phyloP scores from a whole-genome alignment of 2,329 filamentous ascomycete genomes.

The Sporothrix phasma region DNA sequence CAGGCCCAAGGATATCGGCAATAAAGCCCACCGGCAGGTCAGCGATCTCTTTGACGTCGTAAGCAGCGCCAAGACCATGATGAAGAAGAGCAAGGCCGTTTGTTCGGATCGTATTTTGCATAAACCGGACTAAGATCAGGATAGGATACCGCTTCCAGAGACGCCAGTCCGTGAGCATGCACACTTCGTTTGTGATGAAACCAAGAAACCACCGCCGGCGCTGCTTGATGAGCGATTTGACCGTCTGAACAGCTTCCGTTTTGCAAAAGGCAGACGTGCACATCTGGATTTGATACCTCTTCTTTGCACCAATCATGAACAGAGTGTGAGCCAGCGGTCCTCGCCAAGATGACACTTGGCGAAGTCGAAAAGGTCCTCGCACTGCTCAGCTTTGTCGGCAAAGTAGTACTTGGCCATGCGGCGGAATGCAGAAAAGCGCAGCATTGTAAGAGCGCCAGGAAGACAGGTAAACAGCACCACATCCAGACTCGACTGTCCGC shows the following conservation, averaged over 20 bases:
- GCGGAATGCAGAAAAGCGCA: constrained; percentile 91
- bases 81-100: constrained; percentile 89
- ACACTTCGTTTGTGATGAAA: constrained; percentile 95
- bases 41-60: constrained; percentile 69
- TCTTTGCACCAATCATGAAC: constrained; percentile 95
- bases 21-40: constrained; percentile 90
- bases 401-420: constrained; percentile 99
- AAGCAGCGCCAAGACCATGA: constrained; percentile 77
- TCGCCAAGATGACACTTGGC: constrained; percentile 92
- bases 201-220: constrained; percentile 92
- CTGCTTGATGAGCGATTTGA: constrained; percentile 80
- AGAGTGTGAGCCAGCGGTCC: constrained; percentile 91
- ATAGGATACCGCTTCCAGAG: constrained; percentile 88
- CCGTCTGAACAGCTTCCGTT: constrained; percentile 89
- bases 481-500: constrained; percentile 87
- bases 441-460: constrained; percentile 87
- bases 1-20: constrained; percentile 76
- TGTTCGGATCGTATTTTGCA: constrained; percentile 93
- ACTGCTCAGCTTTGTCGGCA: constrained; percentile 90
- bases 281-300: constrained; percentile 93
- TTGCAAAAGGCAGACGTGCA: constrained; percentile 98
- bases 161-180: constrained; percentile 91
- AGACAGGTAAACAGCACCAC: constrained; percentile 90
- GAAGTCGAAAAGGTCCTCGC: constrained; percentile 92
- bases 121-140: constrained; percentile 75